Evolutionary conservation across 2,329 filamentous ascomycete genomes (phyloP), one percentile per base, ranked within the genome.

Genomic region (Diaporthe vaccinii): DNA sequence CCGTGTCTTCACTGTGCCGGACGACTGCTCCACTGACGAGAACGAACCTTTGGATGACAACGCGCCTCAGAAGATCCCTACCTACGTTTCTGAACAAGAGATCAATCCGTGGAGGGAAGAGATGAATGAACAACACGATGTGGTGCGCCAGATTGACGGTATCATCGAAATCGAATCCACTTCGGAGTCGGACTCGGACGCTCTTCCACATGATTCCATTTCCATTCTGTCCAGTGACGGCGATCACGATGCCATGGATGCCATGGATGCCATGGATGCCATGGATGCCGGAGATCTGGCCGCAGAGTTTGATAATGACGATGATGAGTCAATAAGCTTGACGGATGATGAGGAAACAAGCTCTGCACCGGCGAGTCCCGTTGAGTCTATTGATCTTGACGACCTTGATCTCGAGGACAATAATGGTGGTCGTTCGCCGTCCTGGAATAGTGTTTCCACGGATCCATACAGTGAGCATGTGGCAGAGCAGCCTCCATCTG

Each of bases 1-100:
- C 22, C 73, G 73, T 22, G 74, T 73, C 15, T 76, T 76, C 53
- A 73, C 75, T 6, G 75, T 76, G 41, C 75, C 75, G 6, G 75
- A 76, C 31, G 75, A 76, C 41, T 75, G 73, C 41, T 76, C 75
- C 12, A 75, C 68, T 10, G 75, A 73, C 36, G 75, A 76, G n/a
- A 75, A 76, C 25, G 75, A 76, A 36, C 73, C 69, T 10, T n/a
- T 70, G 31, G 73, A 76, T 25, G 75, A 76, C 39, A 25, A 72
- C 57, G 22, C 41, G 2, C 65, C 65, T 65, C 46, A 34, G 17
- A 72, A 61, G 31, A 41, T 41, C 22, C 55, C 17, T 2, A 31
- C n/a, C 17, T 62, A 31, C 58, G 25, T 39, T 39, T 17, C n/a
- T 31, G 25, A 28, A 15, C 65, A 36, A 8, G 53, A 57, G 17